Evolutionary conservation across 2,329 filamentous ascomycete genomes (phyloP).

Genomic region (Lachnellula occidentalis): DNA sequence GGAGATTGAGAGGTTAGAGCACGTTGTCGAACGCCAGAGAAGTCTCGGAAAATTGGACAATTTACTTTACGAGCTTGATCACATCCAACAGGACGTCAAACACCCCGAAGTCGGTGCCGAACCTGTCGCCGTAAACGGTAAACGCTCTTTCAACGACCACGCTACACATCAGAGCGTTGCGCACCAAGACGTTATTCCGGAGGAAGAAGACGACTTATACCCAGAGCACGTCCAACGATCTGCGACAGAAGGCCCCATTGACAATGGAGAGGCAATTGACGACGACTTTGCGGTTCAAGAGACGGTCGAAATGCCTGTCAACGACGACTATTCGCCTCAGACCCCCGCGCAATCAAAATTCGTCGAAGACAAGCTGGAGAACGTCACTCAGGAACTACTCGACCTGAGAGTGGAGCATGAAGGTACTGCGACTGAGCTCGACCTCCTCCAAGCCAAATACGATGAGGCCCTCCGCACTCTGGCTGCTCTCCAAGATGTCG

Average conservation of each 20-base stretch:
- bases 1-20: conserved; percentile 88
- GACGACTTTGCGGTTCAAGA: conserved; percentile 28
- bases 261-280: conserved; percentile 33
- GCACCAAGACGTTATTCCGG: conserved; percentile 49
- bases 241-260: conserved; percentile 29
- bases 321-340: conserved; percentile 37
- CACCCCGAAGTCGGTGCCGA: conserved; percentile 33
- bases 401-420: conserved; percentile 90
- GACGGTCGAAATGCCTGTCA: conserved; percentile 29
- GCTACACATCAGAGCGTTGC: conserved; percentile 47
- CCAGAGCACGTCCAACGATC: conserved; percentile 18
- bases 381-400: conserved; percentile 83
- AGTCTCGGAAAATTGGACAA: conserved; percentile 93
- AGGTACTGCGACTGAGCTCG: conserved; percentile 71
- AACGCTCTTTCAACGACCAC: conserved; percentile 45
- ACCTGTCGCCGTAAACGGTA: conserved; percentile 37
- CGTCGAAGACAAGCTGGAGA: conserved; percentile 88
- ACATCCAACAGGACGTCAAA: conserved; percentile 58
- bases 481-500: conserved; percentile 76
- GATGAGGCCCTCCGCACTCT: conserved; percentile 79
- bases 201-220: conserved; percentile 23
- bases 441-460: conserved; percentile 80
- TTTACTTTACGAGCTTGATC: conserved; percentile 83
- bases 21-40: conserved; percentile 90
- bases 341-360: conserved; percentile 79